These are phyloP conservation scores for Prorocentrum cordatum DNA, from an alignment of 169 alveolate genomes.

Conservation along the genomic window DNA sequence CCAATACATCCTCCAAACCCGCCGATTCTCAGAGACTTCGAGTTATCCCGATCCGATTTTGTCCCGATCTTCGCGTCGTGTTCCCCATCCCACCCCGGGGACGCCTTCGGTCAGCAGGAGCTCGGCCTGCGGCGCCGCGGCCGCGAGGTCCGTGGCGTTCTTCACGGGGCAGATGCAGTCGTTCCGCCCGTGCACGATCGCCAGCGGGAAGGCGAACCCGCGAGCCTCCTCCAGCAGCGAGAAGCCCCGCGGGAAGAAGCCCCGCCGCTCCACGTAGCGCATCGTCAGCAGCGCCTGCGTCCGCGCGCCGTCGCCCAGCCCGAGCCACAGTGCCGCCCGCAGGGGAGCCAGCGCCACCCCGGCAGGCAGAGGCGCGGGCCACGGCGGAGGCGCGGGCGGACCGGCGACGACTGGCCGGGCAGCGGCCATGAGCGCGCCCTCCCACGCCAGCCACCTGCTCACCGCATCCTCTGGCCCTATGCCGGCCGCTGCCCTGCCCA, in stretches of 20 bases:
- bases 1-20: no score
- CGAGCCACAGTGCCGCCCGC: no score
- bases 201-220: constrained; percentile 3
- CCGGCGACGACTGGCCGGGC: no score
- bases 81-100: no score
- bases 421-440: no score
- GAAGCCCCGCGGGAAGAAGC: not conserved
- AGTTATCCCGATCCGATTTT: no score
- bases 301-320: no score
- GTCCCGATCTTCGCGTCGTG: no score
- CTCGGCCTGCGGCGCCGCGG: constrained; percentile 12
- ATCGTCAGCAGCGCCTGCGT: constrained; percentile 53
- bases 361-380: no score
- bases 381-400: no score
- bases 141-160: constrained; percentile 23
- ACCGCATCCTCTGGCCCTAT: constrained; percentile 24
- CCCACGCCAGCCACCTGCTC: constrained; percentile 49
- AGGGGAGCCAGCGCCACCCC: no score
- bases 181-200: constrained; percentile 6
- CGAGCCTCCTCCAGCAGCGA: not conserved
- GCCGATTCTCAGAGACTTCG: no score
- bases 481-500: constrained; percentile 18
- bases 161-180: constrained; percentile 33
- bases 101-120: constrained; percentile 19
- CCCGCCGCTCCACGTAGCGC: constrained; percentile 40